Evolutionary conservation across 371 early-diverging fungal genomes (phyloP), one percentile per base, ranked within the genome.

Genomic region (Choanephora cucurbitarum): DNA sequence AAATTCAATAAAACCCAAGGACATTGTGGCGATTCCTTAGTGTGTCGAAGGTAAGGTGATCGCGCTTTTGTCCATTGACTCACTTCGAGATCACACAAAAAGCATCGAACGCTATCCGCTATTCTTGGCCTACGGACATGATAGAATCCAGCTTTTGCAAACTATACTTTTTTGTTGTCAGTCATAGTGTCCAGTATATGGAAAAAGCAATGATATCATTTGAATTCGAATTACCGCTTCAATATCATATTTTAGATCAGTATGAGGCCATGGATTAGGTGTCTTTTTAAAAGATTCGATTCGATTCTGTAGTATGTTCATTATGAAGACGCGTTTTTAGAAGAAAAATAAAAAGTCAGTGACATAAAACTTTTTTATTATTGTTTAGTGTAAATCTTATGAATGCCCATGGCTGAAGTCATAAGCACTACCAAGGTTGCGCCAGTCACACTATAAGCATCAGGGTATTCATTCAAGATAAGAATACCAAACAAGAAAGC

Each of bases 401-500:
- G 82, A 37, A 87, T 60, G 11, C 82, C 87, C 68, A 90, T 78
- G 15, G 80, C 75, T 28, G 85, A 80, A 0, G 90, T 89, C 63
- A 87, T 81, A 14, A 70, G 56, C 5, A 90, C 83, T 62, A 93
- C 89, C 5, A 90, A 64, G 0, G 69, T 32, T 0, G 91, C 85
- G 7, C 93, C 93, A 3, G 77, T 32, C 24, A 87, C 64, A 15
- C 79, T 77, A 33, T 74, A 73, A 19, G 67, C 23, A 34, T 79
- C 72, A 0, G 91, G 90, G 5, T 77, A 60, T 58, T 92, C 91
- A 42, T 80, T 76, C 51, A 92, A 84, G 22, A 92, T 60, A 1
- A 77, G 55, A 37, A 85, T 79, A 31, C 92, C 90, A 66, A 88
- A 84, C 17, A 88, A 46, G 72, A 88, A 91, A 5, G 91, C 90